These are phyloP conservation scores for Suhomyces sp. DNA, from an alignment of 805 yeast genomes.

Conservation along the genomic window DNA sequence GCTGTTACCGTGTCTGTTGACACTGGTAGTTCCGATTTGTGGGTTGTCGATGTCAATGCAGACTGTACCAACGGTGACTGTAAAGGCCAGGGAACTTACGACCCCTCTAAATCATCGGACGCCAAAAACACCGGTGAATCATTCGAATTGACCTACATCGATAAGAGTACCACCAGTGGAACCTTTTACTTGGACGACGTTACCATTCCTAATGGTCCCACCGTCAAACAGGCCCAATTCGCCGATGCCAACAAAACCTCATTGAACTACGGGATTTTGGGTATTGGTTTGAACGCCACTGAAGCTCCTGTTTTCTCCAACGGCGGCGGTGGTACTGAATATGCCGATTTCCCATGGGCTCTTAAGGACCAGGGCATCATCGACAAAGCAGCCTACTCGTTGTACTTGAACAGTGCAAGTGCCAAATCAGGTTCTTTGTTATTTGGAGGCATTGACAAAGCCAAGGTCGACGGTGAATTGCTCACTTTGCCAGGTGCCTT, in stretches of 20 bases:
- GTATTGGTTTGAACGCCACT: constrained; percentile 2
- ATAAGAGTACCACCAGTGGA: background rate
- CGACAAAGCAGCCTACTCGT: constrained; percentile 8
- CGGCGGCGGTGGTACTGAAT: background rate
- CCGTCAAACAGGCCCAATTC: background rate
- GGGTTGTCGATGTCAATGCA: background rate
- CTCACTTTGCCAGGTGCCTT: background rate
- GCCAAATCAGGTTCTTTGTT: constrained; percentile 12
- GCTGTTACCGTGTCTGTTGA: background rate
- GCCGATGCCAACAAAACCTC: background rate
- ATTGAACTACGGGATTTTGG: background rate
- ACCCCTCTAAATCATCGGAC: background rate
- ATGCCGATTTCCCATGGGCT: constrained; percentile 9
- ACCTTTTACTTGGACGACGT: constrained; percentile 4
- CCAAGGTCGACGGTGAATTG: constrained; percentile 8
- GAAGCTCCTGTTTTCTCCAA: background rate
- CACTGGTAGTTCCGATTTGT: background rate
- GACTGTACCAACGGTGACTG: background rate
- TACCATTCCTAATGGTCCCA: constrained; percentile 2
- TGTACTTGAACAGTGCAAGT: constrained; percentile 11
- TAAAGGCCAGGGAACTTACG: background rate
- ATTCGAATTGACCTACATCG: background rate
- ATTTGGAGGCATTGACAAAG: constrained; percentile 21
- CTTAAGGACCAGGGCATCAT: constrained; percentile 11
- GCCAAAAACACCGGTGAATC: background rate